phyloP scores from a whole-genome alignment of 305 asterid species.

The Fraxinus ornus region DNA sequence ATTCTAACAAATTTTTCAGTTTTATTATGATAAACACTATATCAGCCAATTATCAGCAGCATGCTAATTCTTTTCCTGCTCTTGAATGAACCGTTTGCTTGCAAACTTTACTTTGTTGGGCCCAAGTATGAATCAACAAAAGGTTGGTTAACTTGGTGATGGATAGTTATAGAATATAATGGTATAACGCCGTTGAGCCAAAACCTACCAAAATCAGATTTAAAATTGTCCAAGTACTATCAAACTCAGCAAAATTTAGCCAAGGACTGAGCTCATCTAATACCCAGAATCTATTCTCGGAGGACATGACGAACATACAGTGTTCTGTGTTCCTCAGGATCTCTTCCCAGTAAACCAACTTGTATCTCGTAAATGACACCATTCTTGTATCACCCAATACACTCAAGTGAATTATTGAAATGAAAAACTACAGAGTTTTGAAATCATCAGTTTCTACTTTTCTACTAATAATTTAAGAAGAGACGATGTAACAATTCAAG shows the following conservation, averaged over 20 bases:
- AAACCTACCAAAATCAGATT: background rate
- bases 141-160: background rate
- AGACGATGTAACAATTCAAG: background rate
- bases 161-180: background rate
- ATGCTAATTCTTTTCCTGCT: background rate
- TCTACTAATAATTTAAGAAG: constrained; percentile 11
- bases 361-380: background rate
- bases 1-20: too few species aligned
- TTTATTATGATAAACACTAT: background rate
- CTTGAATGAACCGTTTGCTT: background rate
- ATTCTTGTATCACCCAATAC: background rate
- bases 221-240: background rate
- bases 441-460: background rate
- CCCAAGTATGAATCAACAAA: background rate
- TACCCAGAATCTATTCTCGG: background rate
- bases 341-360: background rate
- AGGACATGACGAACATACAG: background rate
- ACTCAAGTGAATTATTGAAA: background rate
- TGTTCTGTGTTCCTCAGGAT: background rate
- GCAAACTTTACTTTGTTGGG: background rate
- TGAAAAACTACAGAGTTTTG: background rate
- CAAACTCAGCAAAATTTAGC: background rate
- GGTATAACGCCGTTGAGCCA: background rate
- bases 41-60: background rate
- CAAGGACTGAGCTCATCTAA: background rate